Base-by-base conservation (phyloP, 2,329 filamentous ascomycete species). In the Aspergillus ochraceoroseus region DNA sequence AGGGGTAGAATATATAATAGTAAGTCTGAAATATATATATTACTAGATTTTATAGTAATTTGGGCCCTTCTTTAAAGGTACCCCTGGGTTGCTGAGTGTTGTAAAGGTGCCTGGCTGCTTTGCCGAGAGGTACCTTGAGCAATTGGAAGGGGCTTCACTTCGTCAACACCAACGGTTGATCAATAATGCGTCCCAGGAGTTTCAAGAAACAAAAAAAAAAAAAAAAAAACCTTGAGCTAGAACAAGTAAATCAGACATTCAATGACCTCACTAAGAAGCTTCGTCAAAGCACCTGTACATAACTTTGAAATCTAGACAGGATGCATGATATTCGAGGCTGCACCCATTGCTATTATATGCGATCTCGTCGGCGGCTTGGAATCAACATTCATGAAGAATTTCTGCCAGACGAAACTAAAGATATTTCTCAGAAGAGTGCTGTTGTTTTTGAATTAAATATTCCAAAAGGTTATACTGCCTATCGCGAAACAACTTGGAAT, bases 401-500 rank as follows among this genome's bases (percentile, higher is more conserved):
- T 1, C 59, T 80, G 0, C 76, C 76, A 2, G 7, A 9, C 14
- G 30, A 33, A 2, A 26, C 35, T 0, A 22, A 34, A 0, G 43
- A 44, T 7, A 14, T 22, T 9, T 13, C 55, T 2, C 49, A 64
- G 7, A 61, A 61, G n/a, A 69, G 71, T 20, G 64, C 63, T 0
- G 57, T 75, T 0, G 46, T 80, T 0, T 77, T 80, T 35, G 77
- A 81, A 45, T 56, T 80, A 1, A 44, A 38, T 0, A 62, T 65
- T 14, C 77, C 77, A 0, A 20, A 49, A 2, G 59, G 59, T 3
- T 69, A 78, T 14, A 58, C 60, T 2, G 55, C 59, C 0, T 82
- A 79, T 53, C 66, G 78, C 8, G 67, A 77, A 39, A 60, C 65
- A 3, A 77, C 73, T 0, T 79, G 73, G 73, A 52, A 48, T 3